Evolutionary conservation across 495 filamentous ascomycete genomes (phyloP), one percentile per base, ranked within the genome.

Genomic region (Penicillium steckii): DNA sequence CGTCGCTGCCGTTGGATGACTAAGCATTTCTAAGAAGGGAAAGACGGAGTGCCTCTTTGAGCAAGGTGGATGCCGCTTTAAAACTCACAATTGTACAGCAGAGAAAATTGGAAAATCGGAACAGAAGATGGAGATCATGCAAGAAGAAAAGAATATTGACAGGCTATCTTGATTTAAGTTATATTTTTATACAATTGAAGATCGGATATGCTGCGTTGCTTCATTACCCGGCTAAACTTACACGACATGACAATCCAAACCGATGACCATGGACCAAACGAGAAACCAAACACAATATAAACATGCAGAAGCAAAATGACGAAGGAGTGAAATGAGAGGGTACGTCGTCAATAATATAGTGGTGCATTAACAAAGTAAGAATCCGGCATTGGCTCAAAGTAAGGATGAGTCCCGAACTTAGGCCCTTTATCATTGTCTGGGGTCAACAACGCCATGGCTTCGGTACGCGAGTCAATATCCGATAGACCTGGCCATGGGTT

Each of bases 401-500:
- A 66, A 8, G 56, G 53, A n/a, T 64, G 47, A 2, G 52, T 51
- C 7, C 55, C 56, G 40, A 62, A 69, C 37, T 71, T 71, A 3
- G 57, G 46, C 2, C 59, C 53, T 42, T 67, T 70, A 8, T 72
- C 69, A 37, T 67, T 57, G 30, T 62, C 65, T 2, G 60, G 60
- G 18, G 55, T 60, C 22, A 73, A 44, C 18, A 72, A 46, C 17
- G 62, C 35, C 42, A 62, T 56, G 0, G 55, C 51, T 33, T 71
- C 65, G 8, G 50, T 60, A 0, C 59, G 52, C 9, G 43, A 62
- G 37, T 73, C 65, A 0, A 68, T 46, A n/a, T 73, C 70, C 0
- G 55, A 44, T 42, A 72, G 13, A 1, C 64, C 71, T 2, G 70
- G 69, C 62, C 68, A 67, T n/a, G 72, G 15, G 21, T 58, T 73